A percentile compares a stretch with the other conserved stretches of the same genome.
Evolutionary conservation across 805 yeast genomes (phyloP).

Genomic region (Tetrapisispora taiwanensis): DNA sequence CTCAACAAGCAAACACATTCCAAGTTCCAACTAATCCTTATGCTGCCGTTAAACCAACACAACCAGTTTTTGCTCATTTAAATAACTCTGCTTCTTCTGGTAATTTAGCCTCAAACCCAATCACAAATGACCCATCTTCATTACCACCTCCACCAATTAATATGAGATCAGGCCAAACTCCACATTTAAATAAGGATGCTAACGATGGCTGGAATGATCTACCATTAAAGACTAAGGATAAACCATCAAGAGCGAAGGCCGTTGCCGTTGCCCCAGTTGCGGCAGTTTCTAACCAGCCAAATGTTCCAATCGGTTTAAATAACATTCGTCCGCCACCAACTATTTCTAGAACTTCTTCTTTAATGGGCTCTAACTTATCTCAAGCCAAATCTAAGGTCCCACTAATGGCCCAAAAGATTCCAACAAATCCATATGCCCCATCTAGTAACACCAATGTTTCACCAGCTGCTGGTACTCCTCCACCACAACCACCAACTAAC

Average conservation of each 20-base stretch:
- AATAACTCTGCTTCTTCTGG: neutral
- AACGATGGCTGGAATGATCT: slow-evolving; percentile 32
- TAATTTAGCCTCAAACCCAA: neutral
- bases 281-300: slow-evolving; percentile 1
- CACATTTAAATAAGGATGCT: slow-evolving; percentile 28
- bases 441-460: neutral
- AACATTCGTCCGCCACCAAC: slow-evolving; percentile 21
- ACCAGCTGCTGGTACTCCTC: slow-evolving; percentile 10
- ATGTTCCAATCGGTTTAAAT: slow-evolving; percentile 8
- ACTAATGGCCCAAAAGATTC: neutral
- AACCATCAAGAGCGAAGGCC: slow-evolving; percentile 27
- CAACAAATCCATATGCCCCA: slow-evolving; percentile 14
- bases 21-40: slow-evolving; percentile 8
- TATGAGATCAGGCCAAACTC: slow-evolving; percentile 28
- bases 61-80: slow-evolving; percentile 5
- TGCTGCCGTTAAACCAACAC: slow-evolving; percentile 10
- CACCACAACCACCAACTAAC: slow-evolving; percentile 21
- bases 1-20: slow-evolving; percentile 11
- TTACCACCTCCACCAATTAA: slow-evolving; percentile 30
- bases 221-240: slow-evolving; percentile 24
- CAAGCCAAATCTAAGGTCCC: neutral
- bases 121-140: slow-evolving; percentile 1
- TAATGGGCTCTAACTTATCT: slow-evolving; percentile 1
- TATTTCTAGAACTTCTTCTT: slow-evolving; percentile 19
- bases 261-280: slow-evolving; percentile 30